Evolutionary conservation across 345 rosid genomes (phyloP), one percentile per base, ranked within the genome.

Genomic region (Moricandia moricandioides): DNA sequence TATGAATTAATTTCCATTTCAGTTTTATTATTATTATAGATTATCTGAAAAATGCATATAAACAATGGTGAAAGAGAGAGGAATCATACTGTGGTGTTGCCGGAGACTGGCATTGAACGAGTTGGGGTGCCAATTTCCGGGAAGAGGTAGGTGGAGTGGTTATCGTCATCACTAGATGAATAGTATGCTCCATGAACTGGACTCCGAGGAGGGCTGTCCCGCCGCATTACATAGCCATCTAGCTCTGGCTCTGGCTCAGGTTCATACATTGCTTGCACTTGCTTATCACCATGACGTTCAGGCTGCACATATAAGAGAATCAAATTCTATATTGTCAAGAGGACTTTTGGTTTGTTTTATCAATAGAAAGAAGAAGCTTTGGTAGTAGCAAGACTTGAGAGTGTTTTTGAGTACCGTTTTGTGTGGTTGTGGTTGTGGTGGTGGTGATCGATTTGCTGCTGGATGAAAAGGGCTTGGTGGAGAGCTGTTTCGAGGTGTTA

Each of bases 381-480:
- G 9, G 56, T n/a, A 13, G 2, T 6, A 45, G 52, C 16, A 49
- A 49, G 52, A 14, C 18, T 60, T 71, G 49, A 13, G 33, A 52
- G 27, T 52, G 24, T 24, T 18, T 62, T 9, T 62, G n/a, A n/a
- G 61, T 72, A 73, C 70, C 64, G 31, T 56, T 56, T n/a, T 30
- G 74, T 47, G 26, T 59, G 74, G 2, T 59, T 47, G 26, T 59
- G 74, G 2, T 59, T 58, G 66, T 29, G 74, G 66, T 70, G 66
- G 66, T 29, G 66, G 74, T 9, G 74, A 70, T 3, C 66, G 59
- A 7, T 17, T 70, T 6, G 70, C 75, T 2, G 65, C 59, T 40
- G 70, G 79, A 40, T 76, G 79, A 62, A 69, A 76, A 0, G 79
- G 79, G 79, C 70, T 76, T 0, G 65, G 75, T 13, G 75, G 75